Conservation (phyloP, 352 stramenopile genomes). For the Phytophthora rubi region DNA sequence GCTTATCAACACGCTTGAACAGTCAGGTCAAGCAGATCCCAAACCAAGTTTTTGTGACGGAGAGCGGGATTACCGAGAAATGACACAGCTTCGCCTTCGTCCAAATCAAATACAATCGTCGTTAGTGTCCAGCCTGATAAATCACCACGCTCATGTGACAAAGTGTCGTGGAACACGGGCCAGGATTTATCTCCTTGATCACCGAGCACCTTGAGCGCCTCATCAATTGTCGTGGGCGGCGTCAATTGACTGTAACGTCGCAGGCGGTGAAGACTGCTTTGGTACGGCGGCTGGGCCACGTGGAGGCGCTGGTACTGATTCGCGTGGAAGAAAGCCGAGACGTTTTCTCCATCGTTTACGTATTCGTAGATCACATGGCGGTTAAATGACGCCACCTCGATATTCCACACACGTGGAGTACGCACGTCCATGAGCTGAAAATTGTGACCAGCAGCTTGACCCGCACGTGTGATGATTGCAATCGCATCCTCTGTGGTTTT, state of each 20-base stretch:
- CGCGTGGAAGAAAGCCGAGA: conserved; percentile 66
- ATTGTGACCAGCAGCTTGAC: conserved; percentile 74
- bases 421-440: conserved; percentile 79
- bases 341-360: conserved; percentile 5
- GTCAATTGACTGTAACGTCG: conserved; percentile 61
- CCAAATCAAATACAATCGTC: conserved; percentile 71
- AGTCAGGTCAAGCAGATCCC: conserved; percentile 53
- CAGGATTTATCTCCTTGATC: conserved; percentile 67
- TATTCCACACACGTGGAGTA: conserved; percentile 58
- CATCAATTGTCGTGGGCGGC: conserved; percentile 43
- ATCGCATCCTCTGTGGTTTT: conserved; percentile 56
- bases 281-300: conserved; percentile 63
- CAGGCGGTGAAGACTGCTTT: conserved; percentile 74
- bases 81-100: conserved; percentile 46
- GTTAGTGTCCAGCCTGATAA: conserved; percentile 76
- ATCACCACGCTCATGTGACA: conserved; percentile 64
- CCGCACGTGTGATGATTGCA: conserved; percentile 49
- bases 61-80: conserved; percentile 55
- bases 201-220: conserved; percentile 64
- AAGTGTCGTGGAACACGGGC: conserved; percentile 67
- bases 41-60: conserved; percentile 44
- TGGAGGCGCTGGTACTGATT: conserved; percentile 81
- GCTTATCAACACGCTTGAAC: conserved; percentile 17
- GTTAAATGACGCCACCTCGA: conserved; percentile 72
- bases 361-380: conserved; percentile 58